phyloP scores from a whole-genome alignment of 768 basidiomycete species.

The Rossbeevera mucosa region DNA sequence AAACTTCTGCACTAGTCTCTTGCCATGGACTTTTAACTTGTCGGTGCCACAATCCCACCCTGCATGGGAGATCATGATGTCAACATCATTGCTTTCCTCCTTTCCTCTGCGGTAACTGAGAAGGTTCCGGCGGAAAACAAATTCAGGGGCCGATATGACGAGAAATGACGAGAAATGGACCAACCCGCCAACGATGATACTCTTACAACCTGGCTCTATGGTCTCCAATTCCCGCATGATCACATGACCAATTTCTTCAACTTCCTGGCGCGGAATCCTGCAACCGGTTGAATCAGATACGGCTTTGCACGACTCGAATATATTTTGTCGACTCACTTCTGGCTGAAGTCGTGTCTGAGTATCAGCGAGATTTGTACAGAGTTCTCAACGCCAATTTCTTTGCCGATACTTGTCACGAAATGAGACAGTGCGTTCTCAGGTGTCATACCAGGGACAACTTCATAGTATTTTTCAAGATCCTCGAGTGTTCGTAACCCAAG shows the following conservation, averaged over 20 bases:
- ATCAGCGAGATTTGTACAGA: slow-evolving; percentile 57
- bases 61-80: slow-evolving; percentile 81
- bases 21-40: slow-evolving; percentile 59
- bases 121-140: not conserved
- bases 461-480: slow-evolving; percentile 65
- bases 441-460: slow-evolving; percentile 36
- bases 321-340: slow-evolving; percentile 33
- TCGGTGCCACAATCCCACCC: slow-evolving; percentile 39
- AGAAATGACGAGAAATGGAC: slow-evolving; percentile 18
- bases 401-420: slow-evolving; percentile 14
- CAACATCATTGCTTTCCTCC: slow-evolving; percentile 74
- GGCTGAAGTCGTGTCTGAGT: slow-evolving; percentile 52
- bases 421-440: slow-evolving; percentile 19
- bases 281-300: not conserved
- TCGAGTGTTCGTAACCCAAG: slow-evolving; percentile 62
- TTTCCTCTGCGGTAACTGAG: slow-evolving; percentile 83
- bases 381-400: slow-evolving; percentile 30
- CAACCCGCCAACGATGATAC: slow-evolving; percentile 80
- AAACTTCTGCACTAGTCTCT: slow-evolving; percentile 53
- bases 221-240: slow-evolving; percentile 63
- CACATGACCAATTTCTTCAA: slow-evolving; percentile 66
- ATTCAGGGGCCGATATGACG: not conserved
- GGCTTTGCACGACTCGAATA: not conserved
- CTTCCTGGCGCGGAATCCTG: slow-evolving; percentile 72
- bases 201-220: slow-evolving; percentile 62